Evolutionary conservation across 441 rosid species (phyloP).

Genomic region (Brassica balearica): DNA sequence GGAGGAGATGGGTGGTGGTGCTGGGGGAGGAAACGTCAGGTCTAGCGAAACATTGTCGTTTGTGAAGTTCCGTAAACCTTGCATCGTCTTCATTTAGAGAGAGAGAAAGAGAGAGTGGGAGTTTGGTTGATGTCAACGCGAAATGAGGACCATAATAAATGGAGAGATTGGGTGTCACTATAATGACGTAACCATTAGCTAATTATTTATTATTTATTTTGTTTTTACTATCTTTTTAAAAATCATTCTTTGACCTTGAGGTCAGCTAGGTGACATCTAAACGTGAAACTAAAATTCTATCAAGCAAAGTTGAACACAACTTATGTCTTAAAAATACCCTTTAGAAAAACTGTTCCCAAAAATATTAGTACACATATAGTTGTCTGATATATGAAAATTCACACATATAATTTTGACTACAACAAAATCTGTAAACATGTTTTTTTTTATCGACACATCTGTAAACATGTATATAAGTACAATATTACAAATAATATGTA

Average conservation of each 20-base stretch:
- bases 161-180: slow-evolving; percentile 44
- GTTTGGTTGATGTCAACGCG: slow-evolving; percentile 42
- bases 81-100: slow-evolving; percentile 30
- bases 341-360: not conserved
- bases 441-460: too few species aligned
- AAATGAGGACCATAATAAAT: slow-evolving; percentile 43
- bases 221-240: not conserved
- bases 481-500: not conserved
- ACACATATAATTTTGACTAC: not conserved
- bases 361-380: not conserved
- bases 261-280: not conserved
- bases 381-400: slow-evolving; percentile 4
- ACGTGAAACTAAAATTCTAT: not conserved
- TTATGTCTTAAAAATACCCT: too few species aligned
- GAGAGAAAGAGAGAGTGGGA: not conserved
- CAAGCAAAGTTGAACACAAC: not conserved
- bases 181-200: slow-evolving; percentile 40
- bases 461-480: too few species aligned
- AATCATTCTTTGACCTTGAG: not conserved
- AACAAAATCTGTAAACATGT: not conserved
- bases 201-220: slow-evolving; percentile 10
- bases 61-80: slow-evolving; percentile 32
- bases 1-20: slow-evolving; percentile 41
- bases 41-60: slow-evolving; percentile 49
- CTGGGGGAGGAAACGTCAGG: slow-evolving; percentile 44